Base-by-base conservation (phyloP, 768 basidiomycete genomes). In the Suillus spraguei region DNA sequence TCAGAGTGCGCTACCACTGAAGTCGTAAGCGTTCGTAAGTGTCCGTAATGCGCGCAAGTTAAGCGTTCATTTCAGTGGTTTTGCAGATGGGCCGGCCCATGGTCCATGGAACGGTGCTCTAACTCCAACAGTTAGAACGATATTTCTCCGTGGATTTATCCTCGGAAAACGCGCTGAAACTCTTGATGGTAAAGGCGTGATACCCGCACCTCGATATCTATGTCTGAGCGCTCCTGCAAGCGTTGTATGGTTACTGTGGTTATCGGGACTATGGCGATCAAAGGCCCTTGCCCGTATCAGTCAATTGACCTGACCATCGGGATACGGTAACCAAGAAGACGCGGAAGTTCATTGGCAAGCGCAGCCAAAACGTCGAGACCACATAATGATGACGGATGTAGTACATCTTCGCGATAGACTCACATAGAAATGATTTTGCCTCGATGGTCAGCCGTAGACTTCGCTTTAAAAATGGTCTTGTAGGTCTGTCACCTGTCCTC, bases 291-390 rank as follows among this genome's bases (percentile, higher is more conserved):
- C 6, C 33, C 33, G 50, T 32, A 52, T 35, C 52, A 3, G 52
- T 35, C 11, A 35, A 33, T 53, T 35, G 33, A 53, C 20, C 52
- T 53, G 33, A 53, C 52, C 20, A 35, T 35, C 11, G 20, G 17
- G 33, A 32, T 20, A 53, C 20, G 52, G 33, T 35, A 53, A 53
- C 52, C 52, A 53, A 33, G 52, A 53, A 53, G 28, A 32, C 33
- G 33, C 52, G 20, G 32, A 53, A 53, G n/a, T 53, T 53, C 52
- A 53, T 53, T 35, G 52, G 52, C 20, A n/a, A 53, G 33, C 33
- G 11, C 32, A 53, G 52, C 35, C 52, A 5, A 35, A 53, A 52
- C 16, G 28, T 52, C 9, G 28, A 52, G 52, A 11, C 6, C 47
- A 49, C 49, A 50, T 50, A 52, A 32, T 52, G 9, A n/a, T 35